These are phyloP conservation scores for Sphagnum tenellum DNA, from an alignment of 225 moss, liverwort and hornwort species.

Conservation along the genomic window DNA sequence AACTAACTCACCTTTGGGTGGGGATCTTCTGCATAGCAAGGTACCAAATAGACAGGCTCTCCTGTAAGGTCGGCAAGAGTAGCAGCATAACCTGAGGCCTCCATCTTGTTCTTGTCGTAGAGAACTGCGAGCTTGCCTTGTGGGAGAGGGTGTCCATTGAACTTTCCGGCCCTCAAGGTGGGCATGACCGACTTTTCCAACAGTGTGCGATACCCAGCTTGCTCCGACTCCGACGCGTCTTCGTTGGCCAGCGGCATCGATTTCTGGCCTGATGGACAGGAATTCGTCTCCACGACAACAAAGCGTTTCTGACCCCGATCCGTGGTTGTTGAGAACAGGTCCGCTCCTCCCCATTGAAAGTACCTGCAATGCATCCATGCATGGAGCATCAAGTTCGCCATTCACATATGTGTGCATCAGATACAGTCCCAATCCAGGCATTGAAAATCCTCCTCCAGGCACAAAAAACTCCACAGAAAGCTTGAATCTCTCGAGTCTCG, in stretches of 20 bases:
- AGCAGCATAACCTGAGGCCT: slow-evolving; percentile 33
- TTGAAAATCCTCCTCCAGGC: too few species aligned
- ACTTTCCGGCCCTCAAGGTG: slow-evolving; percentile 17
- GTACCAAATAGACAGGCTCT: slow-evolving; percentile 27
- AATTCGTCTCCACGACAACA: slow-evolving; percentile 34
- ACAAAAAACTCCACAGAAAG: too few species aligned
- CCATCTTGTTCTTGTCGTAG: slow-evolving; percentile 40
- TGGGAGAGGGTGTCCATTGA: slow-evolving; percentile 22
- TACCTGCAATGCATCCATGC: slow-evolving; percentile 6
- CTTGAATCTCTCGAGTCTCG: too few species aligned
- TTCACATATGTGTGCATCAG: too few species aligned
- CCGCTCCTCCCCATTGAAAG: slow-evolving; percentile 34
- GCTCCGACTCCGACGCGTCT: slow-evolving; percentile 14
- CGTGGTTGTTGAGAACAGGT: slow-evolving; percentile 34
- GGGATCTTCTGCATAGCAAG: slow-evolving; percentile 28
- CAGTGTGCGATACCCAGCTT: slow-evolving; percentile 22
- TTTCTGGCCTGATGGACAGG: slow-evolving; percentile 38
- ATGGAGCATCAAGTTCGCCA: too few species aligned
- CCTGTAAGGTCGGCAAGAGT: slow-evolving; percentile 25
- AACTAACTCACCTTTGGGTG: slow-evolving; percentile 14
- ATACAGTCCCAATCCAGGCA: too few species aligned
- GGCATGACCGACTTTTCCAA: slow-evolving; percentile 30
- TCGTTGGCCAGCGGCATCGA: slow-evolving; percentile 32
- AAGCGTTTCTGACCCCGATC: slow-evolving; percentile 28
- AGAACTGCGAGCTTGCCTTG: slow-evolving; percentile 25